Evolutionary conservation across 495 filamentous ascomycete species (phyloP), one percentile per base, ranked within the genome.

Genomic region (Penicillium lagena): DNA sequence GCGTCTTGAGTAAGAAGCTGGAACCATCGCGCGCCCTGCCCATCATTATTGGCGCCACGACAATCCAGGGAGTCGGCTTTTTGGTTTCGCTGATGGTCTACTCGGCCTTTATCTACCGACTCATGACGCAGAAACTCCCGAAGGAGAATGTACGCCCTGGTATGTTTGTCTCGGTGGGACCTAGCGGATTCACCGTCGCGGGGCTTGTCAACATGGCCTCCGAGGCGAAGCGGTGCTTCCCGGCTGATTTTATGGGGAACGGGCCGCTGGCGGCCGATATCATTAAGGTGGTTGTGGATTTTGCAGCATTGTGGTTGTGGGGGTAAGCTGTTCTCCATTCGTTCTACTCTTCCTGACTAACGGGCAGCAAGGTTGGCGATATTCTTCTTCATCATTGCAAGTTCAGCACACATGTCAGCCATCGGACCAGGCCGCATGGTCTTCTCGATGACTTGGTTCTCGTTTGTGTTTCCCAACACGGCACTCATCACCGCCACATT

Each of bases 81-180:
- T 61, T 93, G 51, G 86, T 95, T 42, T 83, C 83, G 6, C 71
- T 90, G 49, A 90, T 90, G 87, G 81, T 93, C 28, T 89, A 87
- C 50, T 81, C 86, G 12, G 85, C 89, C 32, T 95, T 89, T 54
- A 78, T 95, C 32, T 93, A 93, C 58, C 78, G 89, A 32, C 74
- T 95, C 35, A 95, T 95, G 89, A 91, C 89, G 1, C 87, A 93
- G 52, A 95, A 94, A 60, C 75, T 94, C 0, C 89, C 89, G 5
- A 76, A 77, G 46, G 87, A 89, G 58, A 79, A 72, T 39, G 73
- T 86, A 32, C 76, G 89, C 11, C 89, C 89, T 0, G 87, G 85
- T 38, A 88, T 93, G 77, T 93, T 93, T 51, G 87, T 93, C 37
- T 84, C 78, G 3, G 85, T 95, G 32, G 88, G 88, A 6, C 87